Evolutionary conservation across 805 yeast genomes (phyloP).

Genomic region (Saccharomycopsis sp.): DNA sequence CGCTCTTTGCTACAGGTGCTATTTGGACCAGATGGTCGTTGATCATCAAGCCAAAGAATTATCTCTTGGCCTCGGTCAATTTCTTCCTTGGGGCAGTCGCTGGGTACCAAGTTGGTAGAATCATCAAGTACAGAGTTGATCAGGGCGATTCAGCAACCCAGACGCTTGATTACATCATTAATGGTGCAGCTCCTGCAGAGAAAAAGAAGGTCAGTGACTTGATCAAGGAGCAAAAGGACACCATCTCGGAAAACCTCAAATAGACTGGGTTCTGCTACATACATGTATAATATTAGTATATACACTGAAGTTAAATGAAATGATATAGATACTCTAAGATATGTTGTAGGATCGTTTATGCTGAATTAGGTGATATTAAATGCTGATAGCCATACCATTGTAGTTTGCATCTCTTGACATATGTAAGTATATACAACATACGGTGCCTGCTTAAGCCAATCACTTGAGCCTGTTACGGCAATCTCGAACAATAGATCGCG

Average conservation of each 20-base stretch:
- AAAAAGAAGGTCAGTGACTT: constrained; percentile 7
- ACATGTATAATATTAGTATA: not conserved
- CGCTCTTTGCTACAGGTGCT: constrained; percentile 83
- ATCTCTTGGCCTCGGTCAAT: constrained; percentile 84
- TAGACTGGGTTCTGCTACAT: not conserved
- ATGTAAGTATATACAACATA: no score
- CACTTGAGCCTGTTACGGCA: constrained; percentile 11
- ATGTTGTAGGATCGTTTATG: no score
- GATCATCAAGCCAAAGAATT: constrained; percentile 84
- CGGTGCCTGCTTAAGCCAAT: not conserved
- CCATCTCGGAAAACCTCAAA: constrained; percentile 8
- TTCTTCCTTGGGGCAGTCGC: constrained; percentile 91
- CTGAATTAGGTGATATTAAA: no score
- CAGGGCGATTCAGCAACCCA: constrained; percentile 58
- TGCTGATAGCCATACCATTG: no score
- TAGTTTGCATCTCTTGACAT: no score
- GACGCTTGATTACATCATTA: constrained; percentile 51
- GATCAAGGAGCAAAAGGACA: constrained; percentile 4
- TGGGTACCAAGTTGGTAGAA: constrained; percentile 71
- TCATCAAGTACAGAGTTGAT: constrained; percentile 55
- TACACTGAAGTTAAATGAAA: not conserved
- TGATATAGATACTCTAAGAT: no score
- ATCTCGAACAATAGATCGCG: constrained; percentile 73
- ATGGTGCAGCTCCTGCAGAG: constrained; percentile 31
- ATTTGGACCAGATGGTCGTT: constrained; percentile 99